Evolutionary conservation across 2,329 filamentous ascomycete species (phyloP).

Genomic region (Diplodia seriata): DNA sequence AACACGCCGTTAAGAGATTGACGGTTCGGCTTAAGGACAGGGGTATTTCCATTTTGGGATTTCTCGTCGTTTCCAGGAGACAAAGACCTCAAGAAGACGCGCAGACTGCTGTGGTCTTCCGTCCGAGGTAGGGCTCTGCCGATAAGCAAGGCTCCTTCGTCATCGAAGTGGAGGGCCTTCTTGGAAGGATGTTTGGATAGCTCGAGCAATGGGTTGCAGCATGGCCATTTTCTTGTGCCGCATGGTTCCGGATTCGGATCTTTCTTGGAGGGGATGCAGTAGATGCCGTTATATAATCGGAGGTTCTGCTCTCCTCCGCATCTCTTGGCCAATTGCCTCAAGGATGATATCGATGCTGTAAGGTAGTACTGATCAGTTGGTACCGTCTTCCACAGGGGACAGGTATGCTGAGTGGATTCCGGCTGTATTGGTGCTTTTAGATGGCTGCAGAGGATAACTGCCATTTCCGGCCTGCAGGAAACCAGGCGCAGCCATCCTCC

Average conservation of each 20-base stretch:
- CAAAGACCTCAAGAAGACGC: not conserved
- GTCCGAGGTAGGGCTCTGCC: not conserved
- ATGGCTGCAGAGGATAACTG: not conserved
- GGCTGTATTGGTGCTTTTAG: not conserved
- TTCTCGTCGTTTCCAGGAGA: not conserved
- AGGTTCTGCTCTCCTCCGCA: not conserved
- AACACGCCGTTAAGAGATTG: not conserved
- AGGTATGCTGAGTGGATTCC: fast-evolving
- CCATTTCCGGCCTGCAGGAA: not conserved
- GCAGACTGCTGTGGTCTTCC: not conserved
- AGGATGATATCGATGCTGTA: not conserved
- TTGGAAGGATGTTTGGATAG: not conserved
- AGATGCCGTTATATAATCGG: not conserved
- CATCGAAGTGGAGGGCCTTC: fast-evolving
- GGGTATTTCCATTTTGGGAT: not conserved
- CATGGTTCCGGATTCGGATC: no score
- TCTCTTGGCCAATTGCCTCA: not conserved
- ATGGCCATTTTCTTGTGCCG: not conserved
- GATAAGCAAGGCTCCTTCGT: not conserved
- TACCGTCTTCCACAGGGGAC: not conserved
- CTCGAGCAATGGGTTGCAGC: constrained; percentile 1
- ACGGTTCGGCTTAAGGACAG: no score
- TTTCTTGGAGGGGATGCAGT: not conserved
- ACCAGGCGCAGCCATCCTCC: not conserved
- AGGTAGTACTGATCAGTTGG: not conserved